Base-by-base conservation (phyloP, 2,329 filamentous ascomycete species). In the Aspergillus calidoustus region DNA sequence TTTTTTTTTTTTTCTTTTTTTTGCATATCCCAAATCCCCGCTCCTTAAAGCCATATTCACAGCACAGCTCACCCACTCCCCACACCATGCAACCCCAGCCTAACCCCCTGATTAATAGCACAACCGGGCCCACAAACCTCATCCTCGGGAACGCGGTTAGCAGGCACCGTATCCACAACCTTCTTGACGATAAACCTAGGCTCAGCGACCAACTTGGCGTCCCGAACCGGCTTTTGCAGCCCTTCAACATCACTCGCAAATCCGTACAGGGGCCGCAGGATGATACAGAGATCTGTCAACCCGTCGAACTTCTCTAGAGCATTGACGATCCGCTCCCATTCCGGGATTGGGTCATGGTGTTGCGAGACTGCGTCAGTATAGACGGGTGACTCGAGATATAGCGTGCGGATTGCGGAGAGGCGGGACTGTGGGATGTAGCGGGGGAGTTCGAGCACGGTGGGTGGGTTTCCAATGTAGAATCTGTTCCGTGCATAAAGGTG, bases 381-480 rank as follows among this genome's bases (percentile, higher is more conserved):
- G n/a, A 53, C 50, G 2, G 17, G 38, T 13, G 54, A 58, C 19
- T 58, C 47, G 23, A 52, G 48, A 2, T 31, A 46, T 7, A 60
- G 38, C 5, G 48, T 23, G 11, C 46, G 58, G 25, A 60, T 31
- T 1, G 25, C 8, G 2, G 44, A 19, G 9, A 60, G 52, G 6
- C 34, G 31, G 4, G 23, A 5, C 8, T 23, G 34, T 8, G 58
- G 38, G 38, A 56, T 19, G 23, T 23, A 46, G 1, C 17, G 31
- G 9, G 52, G 34, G 13, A 60, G 52, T 43, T 60, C 52, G 17
- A 56, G 52, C 4, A 56, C 15, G 31, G 58, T 60, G 31, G 46
- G 47, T 3, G 52, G 58, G 19, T 56, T 44, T 11, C 55, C 52
- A 19, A 60, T 51, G 58, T 60, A 60, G 51, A 60, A 60, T n/a